Evolutionary conservation across 192 early-diverging fungal species (phyloP), one percentile per base, ranked within the genome.

Genomic region (Umbelopsis ramanniana): DNA sequence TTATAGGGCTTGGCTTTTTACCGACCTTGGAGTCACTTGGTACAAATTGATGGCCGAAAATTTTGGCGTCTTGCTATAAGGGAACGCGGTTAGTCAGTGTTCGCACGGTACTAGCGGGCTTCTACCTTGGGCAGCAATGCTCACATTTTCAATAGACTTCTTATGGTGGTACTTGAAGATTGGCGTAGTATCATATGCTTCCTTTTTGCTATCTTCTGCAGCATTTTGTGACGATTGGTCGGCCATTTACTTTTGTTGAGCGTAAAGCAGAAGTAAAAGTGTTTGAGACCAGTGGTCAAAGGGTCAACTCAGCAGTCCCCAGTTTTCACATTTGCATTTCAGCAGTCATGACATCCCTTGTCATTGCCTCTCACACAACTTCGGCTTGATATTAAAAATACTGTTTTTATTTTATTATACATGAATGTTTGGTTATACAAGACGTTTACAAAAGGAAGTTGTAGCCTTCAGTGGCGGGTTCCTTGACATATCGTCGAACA

Each of bases 101-200:
- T 23, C 3, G 4, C 17, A 17, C 17, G 19, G 21, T 12, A 43
- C 40, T 11, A 43, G 40, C 40, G 40, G 40, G 11, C 11, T 8
- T 8, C 4, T 6, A 40, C 38, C 11, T 43, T 43, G 6, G 40
- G 1, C 11, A 43, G 40, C 11, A 43, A 35, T 3, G 26, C 69
- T 47, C 21, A 70, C 69, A 35, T 52, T 53, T 22, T 52, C 37
- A 52, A 70, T 70, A 53, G 46, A n/a, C 37, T 52, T 47, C 19
- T 54, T 38, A 12, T 70, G 69, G n/a, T 52, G 69, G 50, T 70
- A 70, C 7, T 52, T 70, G 0, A 70, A 47, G 38, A 70, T 53
- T 0, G 69, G 69, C 23, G 69, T 70, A 11, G 19, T 68, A 43
- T 68, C 40, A 37, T 68, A 48, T 12, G 19, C 67, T 8, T 68